These are phyloP conservation scores for Gracilaria gracilis DNA, from an alignment of 23 red algal species.

Conservation along the genomic window DNA sequence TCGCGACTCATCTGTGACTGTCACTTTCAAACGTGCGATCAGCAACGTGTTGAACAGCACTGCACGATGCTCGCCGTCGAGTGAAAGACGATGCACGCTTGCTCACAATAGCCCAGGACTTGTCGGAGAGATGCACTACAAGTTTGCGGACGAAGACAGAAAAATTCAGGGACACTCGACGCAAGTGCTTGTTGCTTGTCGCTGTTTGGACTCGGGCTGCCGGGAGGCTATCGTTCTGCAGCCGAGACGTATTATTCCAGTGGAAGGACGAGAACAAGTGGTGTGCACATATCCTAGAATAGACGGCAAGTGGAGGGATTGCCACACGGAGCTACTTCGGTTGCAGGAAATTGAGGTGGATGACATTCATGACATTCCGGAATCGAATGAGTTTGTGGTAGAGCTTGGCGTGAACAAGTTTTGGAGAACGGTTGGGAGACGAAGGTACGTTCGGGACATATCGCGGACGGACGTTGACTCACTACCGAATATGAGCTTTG, in stretches of 20 bases:
- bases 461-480: background rate
- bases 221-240: background rate
- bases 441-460: background rate
- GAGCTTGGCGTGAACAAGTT: background rate
- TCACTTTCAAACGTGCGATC: background rate
- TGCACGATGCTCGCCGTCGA: background rate
- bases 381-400: background rate
- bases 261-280: background rate
- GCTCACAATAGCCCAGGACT: background rate
- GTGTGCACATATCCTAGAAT: background rate
- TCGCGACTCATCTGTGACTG: background rate
- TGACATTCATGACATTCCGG: background rate
- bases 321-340: background rate
- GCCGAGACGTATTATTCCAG: background rate
- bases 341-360: background rate
- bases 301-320: background rate
- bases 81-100: background rate
- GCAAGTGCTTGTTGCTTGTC: background rate
- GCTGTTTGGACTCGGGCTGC: background rate
- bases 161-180: background rate
- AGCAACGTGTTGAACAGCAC: background rate
- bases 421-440: background rate
- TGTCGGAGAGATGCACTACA: background rate
- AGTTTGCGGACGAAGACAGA: background rate
- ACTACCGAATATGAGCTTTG: background rate